phyloP scores from a whole-genome alignment of 2,329 filamentous ascomycete species.

The Fusarium concolor region DNA sequence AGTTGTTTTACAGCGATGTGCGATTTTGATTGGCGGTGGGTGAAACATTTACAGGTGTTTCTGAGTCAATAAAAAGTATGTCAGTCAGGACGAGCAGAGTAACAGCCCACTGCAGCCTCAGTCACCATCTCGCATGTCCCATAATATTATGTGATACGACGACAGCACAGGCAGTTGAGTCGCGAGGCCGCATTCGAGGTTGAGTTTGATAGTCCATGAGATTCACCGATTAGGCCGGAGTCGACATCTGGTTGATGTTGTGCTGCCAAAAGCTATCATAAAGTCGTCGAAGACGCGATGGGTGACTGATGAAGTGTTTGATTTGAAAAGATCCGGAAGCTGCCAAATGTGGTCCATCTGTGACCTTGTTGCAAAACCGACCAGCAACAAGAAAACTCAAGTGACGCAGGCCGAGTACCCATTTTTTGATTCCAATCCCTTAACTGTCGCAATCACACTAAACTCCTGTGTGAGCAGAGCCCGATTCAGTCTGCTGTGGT shows the following conservation, averaged over 20 bases:
- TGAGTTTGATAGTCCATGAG: slow-evolving; percentile 50
- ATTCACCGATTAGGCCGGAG: slow-evolving; percentile 51
- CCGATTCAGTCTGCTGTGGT: slow-evolving; percentile 47
- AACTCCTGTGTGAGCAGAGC: slow-evolving; percentile 53
- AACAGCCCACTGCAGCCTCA: slow-evolving; percentile 34
- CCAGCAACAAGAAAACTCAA: slow-evolving; percentile 52
- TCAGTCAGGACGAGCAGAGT: slow-evolving; percentile 45
- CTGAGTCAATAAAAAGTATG: slow-evolving; percentile 43
- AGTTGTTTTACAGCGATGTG: slow-evolving; percentile 50
- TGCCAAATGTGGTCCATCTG: slow-evolving; percentile 54
- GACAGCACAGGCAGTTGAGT: slow-evolving; percentile 49
- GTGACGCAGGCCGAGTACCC: slow-evolving; percentile 52
- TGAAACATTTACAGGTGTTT: slow-evolving; percentile 51
- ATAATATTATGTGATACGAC: slow-evolving; percentile 41
- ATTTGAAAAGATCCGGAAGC: slow-evolving; percentile 56
- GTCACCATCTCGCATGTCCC: slow-evolving; percentile 45
- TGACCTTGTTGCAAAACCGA: slow-evolving; percentile 54
- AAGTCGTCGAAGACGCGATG: slow-evolving; percentile 53
- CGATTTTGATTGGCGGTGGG: slow-evolving; percentile 44
- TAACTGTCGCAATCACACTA: slow-evolving; percentile 54
- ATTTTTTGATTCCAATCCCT: slow-evolving; percentile 51
- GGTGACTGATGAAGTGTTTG: slow-evolving; percentile 55
- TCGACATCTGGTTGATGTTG: slow-evolving; percentile 51
- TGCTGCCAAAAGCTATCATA: slow-evolving; percentile 53
- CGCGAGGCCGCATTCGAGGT: slow-evolving; percentile 49